These are phyloP conservation scores for Aquilaria sinensis DNA, from an alignment of 345 rosid species.

Conservation along the genomic window DNA sequence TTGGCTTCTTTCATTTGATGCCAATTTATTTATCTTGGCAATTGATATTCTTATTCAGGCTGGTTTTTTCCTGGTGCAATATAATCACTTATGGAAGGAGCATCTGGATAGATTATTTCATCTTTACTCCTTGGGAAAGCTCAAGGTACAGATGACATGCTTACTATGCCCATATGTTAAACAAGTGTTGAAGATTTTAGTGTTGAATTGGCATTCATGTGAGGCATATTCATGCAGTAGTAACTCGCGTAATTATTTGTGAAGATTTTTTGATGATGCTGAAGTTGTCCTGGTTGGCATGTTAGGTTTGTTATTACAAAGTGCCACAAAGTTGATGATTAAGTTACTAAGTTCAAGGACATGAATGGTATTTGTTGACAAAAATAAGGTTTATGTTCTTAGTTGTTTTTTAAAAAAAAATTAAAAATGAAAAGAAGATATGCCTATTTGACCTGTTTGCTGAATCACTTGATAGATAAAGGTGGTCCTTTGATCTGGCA, in stretches of 20 bases:
- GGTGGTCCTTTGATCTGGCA: too few species aligned
- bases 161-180: background rate
- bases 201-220: too few species aligned
- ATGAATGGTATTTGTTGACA: background rate
- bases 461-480: background rate
- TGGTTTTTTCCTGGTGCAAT: conserved; percentile 84
- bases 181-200: too few species aligned
- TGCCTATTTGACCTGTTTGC: background rate
- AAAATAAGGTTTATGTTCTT: too few species aligned
- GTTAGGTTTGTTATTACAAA: background rate
- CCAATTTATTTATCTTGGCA: background rate
- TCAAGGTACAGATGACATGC: conserved; percentile 47
- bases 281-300: background rate
- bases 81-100: conserved; percentile 69
- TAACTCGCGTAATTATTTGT: too few species aligned
- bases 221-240: too few species aligned
- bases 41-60: conserved; percentile 44
- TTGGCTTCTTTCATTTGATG: background rate
- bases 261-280: too few species aligned
- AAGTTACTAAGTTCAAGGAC: too few species aligned
- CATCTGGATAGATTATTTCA: conserved; percentile 60
- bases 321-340: too few species aligned
- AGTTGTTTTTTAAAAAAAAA: too few species aligned
- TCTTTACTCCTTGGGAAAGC: conserved; percentile 73
- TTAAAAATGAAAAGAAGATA: too few species aligned